Conservation (phyloP, 257 asterid species). For the Solanum ahanhuiri region DNA sequence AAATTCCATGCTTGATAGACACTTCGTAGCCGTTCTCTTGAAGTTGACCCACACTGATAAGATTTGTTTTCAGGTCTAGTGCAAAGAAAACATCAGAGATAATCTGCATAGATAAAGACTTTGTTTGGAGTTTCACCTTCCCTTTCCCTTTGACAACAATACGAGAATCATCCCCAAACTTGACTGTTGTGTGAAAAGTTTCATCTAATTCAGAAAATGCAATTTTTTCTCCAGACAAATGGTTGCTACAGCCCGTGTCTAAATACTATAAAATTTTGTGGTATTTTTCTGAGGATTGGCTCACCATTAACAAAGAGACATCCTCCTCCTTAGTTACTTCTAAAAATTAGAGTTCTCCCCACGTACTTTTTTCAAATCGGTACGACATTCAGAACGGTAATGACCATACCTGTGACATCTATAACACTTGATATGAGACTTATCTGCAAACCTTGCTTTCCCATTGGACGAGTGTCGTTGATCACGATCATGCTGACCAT, state of each 20-base stretch:
- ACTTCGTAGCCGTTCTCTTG: conserved; percentile 4
- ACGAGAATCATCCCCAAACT: background rate
- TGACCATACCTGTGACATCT: background rate
- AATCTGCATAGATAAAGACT: no score
- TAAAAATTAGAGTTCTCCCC: background rate
- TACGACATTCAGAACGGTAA: background rate
- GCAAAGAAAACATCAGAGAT: no score
- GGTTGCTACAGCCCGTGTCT: conserved; percentile 1
- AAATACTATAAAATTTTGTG: background rate
- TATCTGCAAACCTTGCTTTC: background rate
- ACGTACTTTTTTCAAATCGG: background rate
- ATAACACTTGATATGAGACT: no score
- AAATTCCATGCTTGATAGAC: background rate
- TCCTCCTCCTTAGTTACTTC: background rate
- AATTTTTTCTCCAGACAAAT: background rate
- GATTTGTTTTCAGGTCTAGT: no score
- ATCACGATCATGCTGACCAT: background rate
- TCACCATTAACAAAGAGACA: background rate
- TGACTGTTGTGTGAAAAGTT: background rate
- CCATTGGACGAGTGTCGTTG: background rate
- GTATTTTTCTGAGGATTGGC: background rate
- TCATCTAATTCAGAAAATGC: background rate
- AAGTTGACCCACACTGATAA: background rate
- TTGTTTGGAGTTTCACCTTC: background rate
- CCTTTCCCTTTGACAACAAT: background rate